Conservation (phyloP, 2,329 filamentous ascomycete genomes). For the Penicillium sp. region DNA sequence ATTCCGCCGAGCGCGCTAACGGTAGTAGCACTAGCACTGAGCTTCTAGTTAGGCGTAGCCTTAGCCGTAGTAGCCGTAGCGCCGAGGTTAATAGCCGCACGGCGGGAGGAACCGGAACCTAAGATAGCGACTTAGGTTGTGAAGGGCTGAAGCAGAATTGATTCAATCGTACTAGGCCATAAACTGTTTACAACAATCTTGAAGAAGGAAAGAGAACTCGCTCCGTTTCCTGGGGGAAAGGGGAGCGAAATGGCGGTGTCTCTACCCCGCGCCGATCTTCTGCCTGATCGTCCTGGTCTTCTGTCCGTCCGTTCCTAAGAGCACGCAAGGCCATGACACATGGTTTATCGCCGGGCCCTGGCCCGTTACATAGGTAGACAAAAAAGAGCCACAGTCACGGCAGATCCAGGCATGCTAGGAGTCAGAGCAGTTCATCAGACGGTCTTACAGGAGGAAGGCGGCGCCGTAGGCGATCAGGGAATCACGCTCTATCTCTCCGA, state of each 20-base stretch:
- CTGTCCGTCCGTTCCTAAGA: too few species aligned
- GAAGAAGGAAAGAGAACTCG: too few species aligned
- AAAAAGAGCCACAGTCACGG: conserved; percentile 84
- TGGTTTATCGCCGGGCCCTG: too few species aligned
- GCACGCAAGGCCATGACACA: too few species aligned
- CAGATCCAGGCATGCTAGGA: conserved; percentile 91
- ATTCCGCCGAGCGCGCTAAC: conserved; percentile 66
- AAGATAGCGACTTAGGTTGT: conserved; percentile 62
- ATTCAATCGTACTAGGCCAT: too few species aligned
- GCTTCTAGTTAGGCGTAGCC: conserved; percentile 38
- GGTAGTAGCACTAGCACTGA: conserved; percentile 52
- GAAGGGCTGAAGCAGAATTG: too few species aligned
- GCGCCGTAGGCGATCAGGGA: conserved; percentile 93
- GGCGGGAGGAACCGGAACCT: conserved; percentile 33
- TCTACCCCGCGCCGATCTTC: too few species aligned
- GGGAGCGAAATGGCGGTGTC: too few species aligned
- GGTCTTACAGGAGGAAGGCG: conserved; percentile 91
- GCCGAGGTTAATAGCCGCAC: conserved; percentile 38
- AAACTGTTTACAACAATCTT: too few species aligned
- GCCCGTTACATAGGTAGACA: too few species aligned
- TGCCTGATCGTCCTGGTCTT: too few species aligned
- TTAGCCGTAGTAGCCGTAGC: conserved; percentile 40
- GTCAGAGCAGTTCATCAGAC: conserved; percentile 95
- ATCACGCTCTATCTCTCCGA: conserved; percentile 99
- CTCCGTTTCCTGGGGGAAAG: too few species aligned